Evolutionary conservation across 441 rosid genomes (phyloP).

Genomic region (Cnidoscolus chayamansa): DNA sequence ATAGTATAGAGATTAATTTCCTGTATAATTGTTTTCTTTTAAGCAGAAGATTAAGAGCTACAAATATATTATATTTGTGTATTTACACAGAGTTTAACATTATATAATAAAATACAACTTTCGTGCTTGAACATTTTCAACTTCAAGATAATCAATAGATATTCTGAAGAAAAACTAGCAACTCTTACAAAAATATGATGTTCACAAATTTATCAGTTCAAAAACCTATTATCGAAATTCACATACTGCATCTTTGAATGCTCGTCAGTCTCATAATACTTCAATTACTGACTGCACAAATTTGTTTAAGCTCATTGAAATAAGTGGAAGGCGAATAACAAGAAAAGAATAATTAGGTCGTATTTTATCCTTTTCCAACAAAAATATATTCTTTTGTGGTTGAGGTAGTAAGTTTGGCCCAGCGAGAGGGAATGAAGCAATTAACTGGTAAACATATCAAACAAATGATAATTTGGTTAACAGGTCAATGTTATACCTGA

Average conservation of each 20-base stretch:
- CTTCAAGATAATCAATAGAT: no score
- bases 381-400: not conserved
- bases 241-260: not conserved
- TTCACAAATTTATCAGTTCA: not conserved
- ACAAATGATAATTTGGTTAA: not conserved
- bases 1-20: not conserved
- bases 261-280: not conserved
- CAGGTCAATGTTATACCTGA: constrained; percentile 45
- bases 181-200: not conserved
- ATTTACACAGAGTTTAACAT: not conserved
- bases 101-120: not conserved
- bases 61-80: not conserved
- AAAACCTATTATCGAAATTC: not conserved
- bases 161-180: not conserved
- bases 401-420: not conserved
- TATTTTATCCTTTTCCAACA: not conserved
- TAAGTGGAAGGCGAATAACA: not conserved
- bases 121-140: not conserved
- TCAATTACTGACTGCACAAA: not conserved
- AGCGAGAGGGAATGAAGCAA: not conserved
- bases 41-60: not conserved
- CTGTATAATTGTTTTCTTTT: not conserved
- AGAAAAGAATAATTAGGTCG: not conserved
- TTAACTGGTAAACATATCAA: not conserved
- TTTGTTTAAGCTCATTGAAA: not conserved